phyloP scores from a whole-genome alignment of 805 yeast species.

The Saturnispora gosingensis region DNA sequence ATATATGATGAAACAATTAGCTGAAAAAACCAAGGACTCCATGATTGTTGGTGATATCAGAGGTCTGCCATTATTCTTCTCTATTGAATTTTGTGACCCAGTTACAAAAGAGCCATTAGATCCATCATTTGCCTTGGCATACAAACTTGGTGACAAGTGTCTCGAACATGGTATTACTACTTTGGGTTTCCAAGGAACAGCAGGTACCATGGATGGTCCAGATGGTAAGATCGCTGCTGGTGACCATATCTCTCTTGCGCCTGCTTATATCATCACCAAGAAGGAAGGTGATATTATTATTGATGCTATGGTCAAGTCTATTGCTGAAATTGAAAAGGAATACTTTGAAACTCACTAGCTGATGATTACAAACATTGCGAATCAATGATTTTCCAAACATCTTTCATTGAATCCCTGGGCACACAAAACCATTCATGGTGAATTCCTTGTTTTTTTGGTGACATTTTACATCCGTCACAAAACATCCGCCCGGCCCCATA shows the following conservation, averaged over 20 bases:
- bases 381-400: slow-evolving; percentile 20
- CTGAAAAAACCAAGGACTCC: slow-evolving; percentile 22
- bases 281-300: slow-evolving; percentile 32
- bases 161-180: slow-evolving; percentile 34
- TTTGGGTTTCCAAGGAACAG: slow-evolving; percentile 35
- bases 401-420: slow-evolving; percentile 32
- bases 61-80: slow-evolving; percentile 50
- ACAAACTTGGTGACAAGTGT: slow-evolving; percentile 28
- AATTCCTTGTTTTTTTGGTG: slow-evolving; percentile 11
- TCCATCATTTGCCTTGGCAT: slow-evolving; percentile 22
- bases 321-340: slow-evolving; percentile 14
- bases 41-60: slow-evolving; percentile 41
- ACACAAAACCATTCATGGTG: slow-evolving; percentile 53
- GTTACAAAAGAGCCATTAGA: slow-evolving; percentile 38
- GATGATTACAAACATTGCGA: neutral
- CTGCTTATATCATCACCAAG: slow-evolving; percentile 34
- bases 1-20: slow-evolving; percentile 32
- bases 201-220: slow-evolving; percentile 32
- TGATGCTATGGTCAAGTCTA: slow-evolving; percentile 19
- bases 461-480: slow-evolving; percentile 26
- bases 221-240: slow-evolving; percentile 14
- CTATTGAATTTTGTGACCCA: slow-evolving; percentile 39
- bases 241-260: slow-evolving; percentile 34
- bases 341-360: slow-evolving; percentile 9
- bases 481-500: slow-evolving; percentile 42